These are phyloP conservation scores for Phytophthora pistaciae DNA, from an alignment of 352 stramenopile species.

Conservation along the genomic window DNA sequence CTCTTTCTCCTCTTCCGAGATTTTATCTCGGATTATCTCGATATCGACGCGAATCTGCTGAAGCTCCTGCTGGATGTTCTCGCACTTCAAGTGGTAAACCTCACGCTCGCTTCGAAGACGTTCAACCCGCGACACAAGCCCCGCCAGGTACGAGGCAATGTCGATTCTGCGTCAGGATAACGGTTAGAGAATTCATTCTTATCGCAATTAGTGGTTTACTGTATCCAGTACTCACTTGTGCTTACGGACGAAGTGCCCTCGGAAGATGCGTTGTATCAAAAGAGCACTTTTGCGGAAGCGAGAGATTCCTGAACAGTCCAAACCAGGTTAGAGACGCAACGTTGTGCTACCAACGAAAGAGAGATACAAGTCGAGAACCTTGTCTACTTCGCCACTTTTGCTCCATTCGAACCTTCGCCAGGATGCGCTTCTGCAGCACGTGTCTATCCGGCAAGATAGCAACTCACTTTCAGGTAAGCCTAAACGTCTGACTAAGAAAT, in stretches of 20 bases:
- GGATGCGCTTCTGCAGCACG: conserved; percentile 23
- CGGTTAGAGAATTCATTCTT: neutral
- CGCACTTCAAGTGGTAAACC: conserved; percentile 35
- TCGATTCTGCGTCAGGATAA: conserved; percentile 2
- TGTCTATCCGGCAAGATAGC: conserved; percentile 5
- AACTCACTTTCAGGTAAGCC: neutral
- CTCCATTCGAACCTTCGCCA: conserved; percentile 28
- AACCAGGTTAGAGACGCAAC: neutral
- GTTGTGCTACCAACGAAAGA: neutral
- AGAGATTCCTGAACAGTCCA: conserved; percentile 12
- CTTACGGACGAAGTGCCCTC: conserved; percentile 47
- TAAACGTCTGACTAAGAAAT: neutral
- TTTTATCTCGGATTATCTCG: conserved; percentile 19
- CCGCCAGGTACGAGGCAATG: conserved; percentile 13
- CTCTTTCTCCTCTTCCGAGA: conserved; percentile 21
- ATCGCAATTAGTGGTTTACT: no score
- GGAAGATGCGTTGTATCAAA: conserved; percentile 57
- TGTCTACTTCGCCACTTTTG: conserved; percentile 37
- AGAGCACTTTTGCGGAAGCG: conserved; percentile 43
- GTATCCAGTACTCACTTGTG: conserved; percentile 17
- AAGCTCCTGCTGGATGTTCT: conserved; percentile 21
- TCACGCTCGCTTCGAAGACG: conserved; percentile 24
- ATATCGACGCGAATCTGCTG: conserved; percentile 29
- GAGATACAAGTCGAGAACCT: conserved; percentile 20
- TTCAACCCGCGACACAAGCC: conserved; percentile 35